Evolutionary conservation across 768 basidiomycete species (phyloP), one percentile per base, ranked within the genome.

Genomic region (Mycena metata): DNA sequence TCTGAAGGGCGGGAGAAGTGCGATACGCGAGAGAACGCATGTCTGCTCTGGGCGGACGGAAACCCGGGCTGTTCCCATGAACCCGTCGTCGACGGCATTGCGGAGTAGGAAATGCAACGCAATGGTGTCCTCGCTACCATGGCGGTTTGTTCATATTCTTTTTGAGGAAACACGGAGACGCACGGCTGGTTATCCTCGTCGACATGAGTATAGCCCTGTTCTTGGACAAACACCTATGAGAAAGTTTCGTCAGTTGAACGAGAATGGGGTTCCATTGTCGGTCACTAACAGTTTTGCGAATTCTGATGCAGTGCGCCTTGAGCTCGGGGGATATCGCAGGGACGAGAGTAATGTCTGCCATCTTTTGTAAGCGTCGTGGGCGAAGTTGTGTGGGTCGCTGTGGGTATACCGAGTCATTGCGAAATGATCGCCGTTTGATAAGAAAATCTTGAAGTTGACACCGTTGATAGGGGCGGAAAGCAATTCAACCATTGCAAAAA

Each of bases 141-240:
- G 24, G n/a, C 16, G 30, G 3, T 17, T 19, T 30, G 2, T 24
- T 17, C 21, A n/a, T 41, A 36, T 6, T 56, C n/a, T 17, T 24
- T 36, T 6, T 36, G 36, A 36, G 36, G 10, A 12, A 2, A 2
- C 10, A 5, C 2, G 26, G 50, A 51, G 15, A 58, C 42, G 42
- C 36, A 45, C 56, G 56, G 56, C 17, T 58, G 56, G 56, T 58
- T 58, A 58, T 58, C 56, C 19, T 58, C 56, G 19, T 58, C 56
- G 12, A 58, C 15, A 19, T 58, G 56, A 5, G 43, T 23, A 30
- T 58, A 58, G 17, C 56, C 56, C 42, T 58, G 56, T 45, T 58
- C 56, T n/a, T 58, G 56, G 10, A 58, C 56, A 43, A 58, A 58
- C 2, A 58, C 56, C 56, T 58, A 24, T 3, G 19, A 19, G 10